phyloP scores from a whole-genome alignment of 2,329 filamentous ascomycete genomes.

The Aureobasidium sp. region DNA sequence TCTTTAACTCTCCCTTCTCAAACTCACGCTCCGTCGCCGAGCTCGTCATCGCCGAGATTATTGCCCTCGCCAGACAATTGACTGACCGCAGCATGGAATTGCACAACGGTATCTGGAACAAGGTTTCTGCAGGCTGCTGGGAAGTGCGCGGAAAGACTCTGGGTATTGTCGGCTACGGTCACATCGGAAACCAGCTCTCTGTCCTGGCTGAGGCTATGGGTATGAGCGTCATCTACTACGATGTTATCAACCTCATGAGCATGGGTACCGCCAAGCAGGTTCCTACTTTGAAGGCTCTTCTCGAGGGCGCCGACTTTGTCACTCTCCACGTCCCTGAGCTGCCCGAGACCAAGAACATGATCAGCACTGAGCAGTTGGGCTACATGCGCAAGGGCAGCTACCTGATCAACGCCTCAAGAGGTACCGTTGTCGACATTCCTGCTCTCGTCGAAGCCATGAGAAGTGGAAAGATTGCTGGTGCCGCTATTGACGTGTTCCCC shows the following conservation, averaged over 20 bases:
- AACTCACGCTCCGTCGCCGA: conserved; percentile 97
- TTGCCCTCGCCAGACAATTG: conserved; percentile 82
- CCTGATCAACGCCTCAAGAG: conserved; percentile 91
- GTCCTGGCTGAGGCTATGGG: conserved; percentile 96
- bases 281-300: conserved; percentile 65
- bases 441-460: conserved; percentile 84
- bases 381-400: conserved; percentile 92
- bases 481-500: conserved; percentile 94
- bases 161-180: conserved; percentile 92
- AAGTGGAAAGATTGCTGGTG: conserved; percentile 79
- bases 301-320: conserved; percentile 80
- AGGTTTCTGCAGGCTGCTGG: conserved; percentile 95
- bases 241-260: conserved; percentile 89
- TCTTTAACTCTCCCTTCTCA: conserved; percentile 98
- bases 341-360: conserved; percentile 87
- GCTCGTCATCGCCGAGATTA: conserved; percentile 90
- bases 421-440: conserved; percentile 88
- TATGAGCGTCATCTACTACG: conserved; percentile 96
- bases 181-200: conserved; percentile 93
- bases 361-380: conserved; percentile 68
- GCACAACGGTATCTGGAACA: conserved; percentile 94
- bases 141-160: conserved; percentile 96
- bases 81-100: conserved; percentile 90
- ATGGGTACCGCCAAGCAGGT: conserved; percentile 84
- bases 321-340: conserved; percentile 92